phyloP scores from a whole-genome alignment of 805 yeast species.

The Pichia thaimueangensis region DNA sequence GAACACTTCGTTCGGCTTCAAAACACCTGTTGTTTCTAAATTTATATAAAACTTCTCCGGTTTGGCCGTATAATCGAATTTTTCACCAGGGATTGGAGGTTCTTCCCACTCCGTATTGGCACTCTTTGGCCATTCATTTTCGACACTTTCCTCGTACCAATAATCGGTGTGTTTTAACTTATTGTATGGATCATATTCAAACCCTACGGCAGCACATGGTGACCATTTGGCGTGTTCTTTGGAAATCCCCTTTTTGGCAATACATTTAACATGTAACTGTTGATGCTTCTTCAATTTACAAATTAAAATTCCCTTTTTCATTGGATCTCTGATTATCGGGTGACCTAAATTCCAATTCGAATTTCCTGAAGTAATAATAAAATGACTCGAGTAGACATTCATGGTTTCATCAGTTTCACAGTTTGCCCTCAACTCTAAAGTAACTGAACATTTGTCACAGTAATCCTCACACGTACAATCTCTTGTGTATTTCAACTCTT shows the following conservation, averaged over 20 bases:
- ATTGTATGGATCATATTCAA: constrained; percentile 99
- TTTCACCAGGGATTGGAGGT: constrained; percentile 81
- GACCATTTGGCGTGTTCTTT: constrained; percentile 99
- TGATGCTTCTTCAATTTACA: constrained; percentile 91
- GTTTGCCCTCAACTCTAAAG: constrained; percentile 71
- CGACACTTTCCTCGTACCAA: constrained; percentile 91
- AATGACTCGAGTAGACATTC: constrained; percentile 84
- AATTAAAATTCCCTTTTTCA: constrained; percentile 77
- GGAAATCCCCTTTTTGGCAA: constrained; percentile 95
- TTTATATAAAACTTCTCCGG: constrained; percentile 81
- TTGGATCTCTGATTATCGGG: constrained; percentile 78
- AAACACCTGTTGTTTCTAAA: constrained; percentile 87
- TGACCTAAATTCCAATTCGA: constrained; percentile 50
- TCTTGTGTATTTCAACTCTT: constrained; percentile 76
- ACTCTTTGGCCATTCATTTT: constrained; percentile 88
- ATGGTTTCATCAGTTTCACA: constrained; percentile 85
- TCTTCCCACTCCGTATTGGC: constrained; percentile 94
- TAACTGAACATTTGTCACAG: constrained; percentile 92
- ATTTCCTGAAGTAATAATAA: constrained; percentile 35
- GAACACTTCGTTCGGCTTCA: constrained; percentile 86
- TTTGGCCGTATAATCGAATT: constrained; percentile 76
- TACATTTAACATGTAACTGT: constrained; percentile 80
- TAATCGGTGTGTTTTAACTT: constrained; percentile 91
- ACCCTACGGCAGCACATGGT: constrained; percentile 91
- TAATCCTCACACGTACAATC: constrained; percentile 98